Percentiles rank a stretch among this genome's conserved stretches.
These are phyloP conservation scores for Asterochloris erici DNA, from an alignment of 139 green algal species.

Conservation along the genomic window DNA sequence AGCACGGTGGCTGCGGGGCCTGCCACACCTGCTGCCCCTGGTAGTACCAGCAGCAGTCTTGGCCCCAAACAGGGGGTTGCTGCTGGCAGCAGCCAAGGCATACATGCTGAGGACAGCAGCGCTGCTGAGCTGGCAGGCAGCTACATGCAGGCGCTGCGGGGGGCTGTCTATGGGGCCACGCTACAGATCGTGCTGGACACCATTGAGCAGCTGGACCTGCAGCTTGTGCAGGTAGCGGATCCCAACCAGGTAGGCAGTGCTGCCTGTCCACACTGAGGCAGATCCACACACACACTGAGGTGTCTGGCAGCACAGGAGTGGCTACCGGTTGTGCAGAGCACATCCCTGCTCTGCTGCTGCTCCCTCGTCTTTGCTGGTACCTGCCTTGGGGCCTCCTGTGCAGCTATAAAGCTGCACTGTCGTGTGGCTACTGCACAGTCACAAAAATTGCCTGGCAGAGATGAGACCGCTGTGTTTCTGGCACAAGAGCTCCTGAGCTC, in stretches of 20 bases:
- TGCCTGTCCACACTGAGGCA: neutral
- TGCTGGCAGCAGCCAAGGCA: neutral
- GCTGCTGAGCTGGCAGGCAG: neutral
- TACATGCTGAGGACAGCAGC: neutral
- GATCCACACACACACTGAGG: neutral
- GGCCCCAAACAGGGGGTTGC: neutral
- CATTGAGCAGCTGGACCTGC: slow-evolving; percentile 13
- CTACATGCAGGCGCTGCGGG: neutral
- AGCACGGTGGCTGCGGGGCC: neutral
- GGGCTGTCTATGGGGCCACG: slow-evolving; percentile 14
- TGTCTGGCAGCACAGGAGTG: neutral
- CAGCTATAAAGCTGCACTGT: too few species aligned
- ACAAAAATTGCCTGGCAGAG: too few species aligned
- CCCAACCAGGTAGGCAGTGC: neutral
- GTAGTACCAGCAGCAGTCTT: neutral
- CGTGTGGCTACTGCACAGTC: too few species aligned
- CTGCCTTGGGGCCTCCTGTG: neutral
- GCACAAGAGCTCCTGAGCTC: neutral
- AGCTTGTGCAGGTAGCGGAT: neutral
- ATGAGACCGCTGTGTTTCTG: neutral
- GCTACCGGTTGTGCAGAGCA: neutral
- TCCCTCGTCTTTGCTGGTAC: neutral
- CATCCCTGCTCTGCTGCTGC: neutral
- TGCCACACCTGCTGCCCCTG: neutral
- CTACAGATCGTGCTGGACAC: slow-evolving; percentile 5